These are phyloP conservation scores for Plasmopara muralis DNA, from an alignment of 352 stramenopile species.

Conservation along the genomic window DNA sequence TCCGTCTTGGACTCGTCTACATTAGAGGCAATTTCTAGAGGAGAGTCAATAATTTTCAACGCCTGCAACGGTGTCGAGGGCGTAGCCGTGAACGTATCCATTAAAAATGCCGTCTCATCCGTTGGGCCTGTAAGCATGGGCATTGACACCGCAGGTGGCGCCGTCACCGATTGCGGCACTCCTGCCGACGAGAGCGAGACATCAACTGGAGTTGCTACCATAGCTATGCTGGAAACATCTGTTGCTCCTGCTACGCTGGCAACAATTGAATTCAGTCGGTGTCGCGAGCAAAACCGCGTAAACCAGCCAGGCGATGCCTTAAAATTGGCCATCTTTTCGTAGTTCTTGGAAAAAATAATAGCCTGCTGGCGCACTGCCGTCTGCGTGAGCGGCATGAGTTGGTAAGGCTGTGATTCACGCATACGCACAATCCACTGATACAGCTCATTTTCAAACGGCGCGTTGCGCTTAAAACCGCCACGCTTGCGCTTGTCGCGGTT, in stretches of 20 bases:
- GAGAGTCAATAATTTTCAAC: slow-evolving; percentile 14
- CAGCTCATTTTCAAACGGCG: slow-evolving; percentile 79
- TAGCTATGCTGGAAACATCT: slow-evolving; percentile 1
- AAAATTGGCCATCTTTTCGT: slow-evolving; percentile 77
- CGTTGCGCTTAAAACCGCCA: slow-evolving; percentile 75
- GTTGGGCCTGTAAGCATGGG: slow-evolving; percentile 5
- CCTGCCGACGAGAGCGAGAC: slow-evolving; percentile 2
- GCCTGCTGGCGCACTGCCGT: slow-evolving; percentile 79
- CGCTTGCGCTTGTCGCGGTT: slow-evolving; percentile 85
- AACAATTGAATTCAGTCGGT: slow-evolving; percentile 67
- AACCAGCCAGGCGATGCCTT: slow-evolving; percentile 86
- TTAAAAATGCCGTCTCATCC: slow-evolving; percentile 26
- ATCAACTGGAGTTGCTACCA: slow-evolving; percentile 2
- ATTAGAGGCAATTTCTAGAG: slow-evolving; percentile 4
- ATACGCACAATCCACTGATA: slow-evolving; percentile 84
- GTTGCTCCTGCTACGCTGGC: slow-evolving; percentile 3
- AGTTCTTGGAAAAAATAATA: slow-evolving; percentile 79
- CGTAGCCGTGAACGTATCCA: slow-evolving; percentile 19
- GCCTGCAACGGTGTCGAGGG: slow-evolving; percentile 14
- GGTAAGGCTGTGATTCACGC: slow-evolving; percentile 72
- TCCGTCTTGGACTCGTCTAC: slow-evolving; percentile 27
- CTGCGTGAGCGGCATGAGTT: slow-evolving; percentile 79
- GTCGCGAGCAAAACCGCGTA: slow-evolving; percentile 80
- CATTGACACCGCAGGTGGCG: slow-evolving; percentile 8
- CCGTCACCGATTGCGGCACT: slow-evolving; percentile 8